These are phyloP conservation scores for Colletotrichum orchidophilum DNA, from an alignment of 2,329 filamentous ascomycete species.

Conservation along the genomic window DNA sequence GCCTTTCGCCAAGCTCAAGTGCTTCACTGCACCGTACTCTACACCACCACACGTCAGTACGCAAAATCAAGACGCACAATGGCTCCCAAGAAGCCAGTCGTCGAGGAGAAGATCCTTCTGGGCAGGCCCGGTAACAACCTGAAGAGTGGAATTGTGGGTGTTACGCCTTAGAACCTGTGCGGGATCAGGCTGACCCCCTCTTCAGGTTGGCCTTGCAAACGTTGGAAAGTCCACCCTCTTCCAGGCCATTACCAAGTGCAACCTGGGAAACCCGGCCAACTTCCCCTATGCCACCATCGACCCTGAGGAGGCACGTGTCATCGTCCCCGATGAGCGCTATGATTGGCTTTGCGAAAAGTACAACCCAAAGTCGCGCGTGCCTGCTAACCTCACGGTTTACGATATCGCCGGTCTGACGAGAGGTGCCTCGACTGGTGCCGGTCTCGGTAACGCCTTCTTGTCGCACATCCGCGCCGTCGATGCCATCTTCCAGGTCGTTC, in stretches of 20 bases:
- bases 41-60: conserved; percentile 64
- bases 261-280: conserved; percentile 98
- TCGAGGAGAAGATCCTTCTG: conserved; percentile 96
- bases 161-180: conserved; percentile 48
- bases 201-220: conserved; percentile 95
- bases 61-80: conserved; percentile 76
- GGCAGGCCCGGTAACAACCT: conserved; percentile 97
- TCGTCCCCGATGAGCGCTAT: conserved; percentile 95
- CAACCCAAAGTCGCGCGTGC: conserved; percentile 97
- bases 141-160: conserved; percentile 96
- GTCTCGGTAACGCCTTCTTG: conserved; percentile 97
- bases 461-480: conserved; percentile 98
- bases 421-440: conserved; percentile 95
- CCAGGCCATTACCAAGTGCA: conserved; percentile 98
- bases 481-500: conserved; percentile 96
- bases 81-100: conserved; percentile 92
- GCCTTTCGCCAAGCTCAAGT: conserved; percentile 63
- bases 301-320: conserved; percentile 95
- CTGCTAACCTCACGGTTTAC: conserved; percentile 97
- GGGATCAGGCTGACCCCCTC: conserved; percentile 38
- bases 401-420: conserved; percentile 97
- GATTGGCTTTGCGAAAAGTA: conserved; percentile 97
- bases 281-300: conserved; percentile 99
- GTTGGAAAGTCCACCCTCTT: conserved; percentile 99
- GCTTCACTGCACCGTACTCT: conserved; percentile 59